Evolutionary conservation across 2,329 filamentous ascomycete genomes (phyloP).

Genomic region (Fusarium napiforme): DNA sequence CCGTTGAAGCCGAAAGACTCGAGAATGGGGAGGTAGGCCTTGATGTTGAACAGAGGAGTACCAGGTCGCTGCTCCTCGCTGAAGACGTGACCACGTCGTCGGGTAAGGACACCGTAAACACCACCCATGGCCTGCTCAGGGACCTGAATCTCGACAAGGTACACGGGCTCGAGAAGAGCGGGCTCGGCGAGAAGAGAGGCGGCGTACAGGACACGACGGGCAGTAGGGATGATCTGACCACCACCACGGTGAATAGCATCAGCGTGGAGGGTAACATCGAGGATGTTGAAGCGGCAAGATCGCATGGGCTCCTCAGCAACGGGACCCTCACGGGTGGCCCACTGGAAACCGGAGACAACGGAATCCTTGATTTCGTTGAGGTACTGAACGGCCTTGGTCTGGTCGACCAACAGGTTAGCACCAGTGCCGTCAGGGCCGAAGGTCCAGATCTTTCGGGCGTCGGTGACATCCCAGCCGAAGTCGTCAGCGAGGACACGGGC

Average conservation of each 20-base stretch:
- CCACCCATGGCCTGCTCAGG: slow-evolving; percentile 99
- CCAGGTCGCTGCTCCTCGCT: slow-evolving; percentile 96
- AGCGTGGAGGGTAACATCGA: slow-evolving; percentile 99
- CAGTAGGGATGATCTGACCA: slow-evolving; percentile 98
- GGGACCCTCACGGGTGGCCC: slow-evolving; percentile 97
- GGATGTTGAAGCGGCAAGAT: slow-evolving; percentile 96
- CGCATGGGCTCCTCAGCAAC: slow-evolving; percentile 99
- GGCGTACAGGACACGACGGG: slow-evolving; percentile 97
- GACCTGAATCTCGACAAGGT: slow-evolving; percentile 99
- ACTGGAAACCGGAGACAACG: slow-evolving; percentile 99
- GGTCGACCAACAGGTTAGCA: slow-evolving; percentile 98
- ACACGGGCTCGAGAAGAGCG: slow-evolving; percentile 94
- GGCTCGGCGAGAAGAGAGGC: slow-evolving; percentile 90
- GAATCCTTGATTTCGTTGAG: slow-evolving; percentile 99
- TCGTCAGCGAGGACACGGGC: slow-evolving; percentile 96
- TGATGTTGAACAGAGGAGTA: slow-evolving; percentile 99
- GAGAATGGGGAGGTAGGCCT: slow-evolving; percentile 95
- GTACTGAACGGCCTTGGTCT: slow-evolving; percentile 99
- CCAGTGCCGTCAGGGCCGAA: slow-evolving; percentile 98
- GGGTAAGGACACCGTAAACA: slow-evolving; percentile 99
- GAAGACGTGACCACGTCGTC: slow-evolving; percentile 99
- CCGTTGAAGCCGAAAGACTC: slow-evolving; percentile 99
- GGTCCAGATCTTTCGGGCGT: slow-evolving; percentile 99
- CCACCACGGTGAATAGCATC: slow-evolving; percentile 99
- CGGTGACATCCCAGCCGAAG: slow-evolving; percentile 98